Conservation (phyloP, 1,284 basidiomycete species). For the Irpex sp. region DNA sequence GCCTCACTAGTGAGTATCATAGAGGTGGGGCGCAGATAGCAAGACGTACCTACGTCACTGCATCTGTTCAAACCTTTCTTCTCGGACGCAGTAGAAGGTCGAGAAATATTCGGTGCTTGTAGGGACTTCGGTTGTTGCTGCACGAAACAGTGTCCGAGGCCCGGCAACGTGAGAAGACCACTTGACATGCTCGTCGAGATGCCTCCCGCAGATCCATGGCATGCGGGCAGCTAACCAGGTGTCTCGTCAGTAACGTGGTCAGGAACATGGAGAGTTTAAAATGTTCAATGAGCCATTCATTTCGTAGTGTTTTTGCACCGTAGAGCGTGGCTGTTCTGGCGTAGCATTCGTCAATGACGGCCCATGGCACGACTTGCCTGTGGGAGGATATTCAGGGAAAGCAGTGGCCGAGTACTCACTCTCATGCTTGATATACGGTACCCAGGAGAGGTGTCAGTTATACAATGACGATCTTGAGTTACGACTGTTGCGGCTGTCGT, state of each 20-base stretch:
- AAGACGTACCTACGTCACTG: background rate
- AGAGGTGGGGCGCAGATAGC: background rate
- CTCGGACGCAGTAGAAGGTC: background rate
- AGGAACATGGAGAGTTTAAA: too few species aligned
- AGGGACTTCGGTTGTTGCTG: background rate
- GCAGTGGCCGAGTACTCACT: background rate
- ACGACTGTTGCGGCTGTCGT: too few species aligned
- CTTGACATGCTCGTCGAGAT: background rate
- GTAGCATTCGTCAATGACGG: too few species aligned
- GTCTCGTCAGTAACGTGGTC: too few species aligned
- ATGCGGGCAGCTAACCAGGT: background rate
- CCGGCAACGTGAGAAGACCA: background rate
- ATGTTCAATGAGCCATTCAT: too few species aligned
- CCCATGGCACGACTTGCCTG: too few species aligned
- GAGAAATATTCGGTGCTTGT: background rate
- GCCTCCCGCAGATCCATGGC: background rate
- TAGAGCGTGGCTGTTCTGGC: too few species aligned
- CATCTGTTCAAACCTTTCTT: background rate
- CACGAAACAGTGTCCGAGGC: background rate
- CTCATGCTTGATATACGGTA: background rate
- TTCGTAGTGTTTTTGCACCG: too few species aligned
- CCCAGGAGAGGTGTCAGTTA: too few species aligned
- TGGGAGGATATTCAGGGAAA: background rate
- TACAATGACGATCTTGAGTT: too few species aligned
- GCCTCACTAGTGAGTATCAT: too few species aligned